These are phyloP conservation scores for Cyclotella kingstonii DNA, from an alignment of 108 stramenopile genomes.

Conservation along the genomic window DNA sequence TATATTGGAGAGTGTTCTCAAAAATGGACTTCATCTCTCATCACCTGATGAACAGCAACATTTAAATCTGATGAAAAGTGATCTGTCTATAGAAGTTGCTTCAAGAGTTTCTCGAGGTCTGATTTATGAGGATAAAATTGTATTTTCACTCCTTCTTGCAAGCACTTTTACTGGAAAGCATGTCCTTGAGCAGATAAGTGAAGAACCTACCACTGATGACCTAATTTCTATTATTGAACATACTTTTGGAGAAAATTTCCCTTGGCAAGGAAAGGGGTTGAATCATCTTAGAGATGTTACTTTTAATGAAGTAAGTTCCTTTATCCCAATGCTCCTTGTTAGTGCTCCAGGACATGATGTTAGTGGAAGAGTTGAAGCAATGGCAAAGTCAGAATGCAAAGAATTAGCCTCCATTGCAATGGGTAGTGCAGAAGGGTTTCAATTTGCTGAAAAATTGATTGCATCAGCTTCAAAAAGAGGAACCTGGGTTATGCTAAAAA, in stretches of 20 bases:
- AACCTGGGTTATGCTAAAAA: conserved; percentile 97
- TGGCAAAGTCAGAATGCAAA: conserved; percentile 75
- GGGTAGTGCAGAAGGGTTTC: conserved; percentile 93
- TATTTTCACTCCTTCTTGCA: conserved; percentile 88
- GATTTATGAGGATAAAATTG: conserved; percentile 88
- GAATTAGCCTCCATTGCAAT: conserved; percentile 90
- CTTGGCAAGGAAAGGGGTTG: conserved; percentile 92
- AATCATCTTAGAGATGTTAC: conserved; percentile 77
- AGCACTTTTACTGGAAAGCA: conserved; percentile 59
- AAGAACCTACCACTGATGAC: conserved; percentile 44
- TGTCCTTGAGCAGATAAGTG: conserved; percentile 3
- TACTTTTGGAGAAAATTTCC: conserved; percentile 67
- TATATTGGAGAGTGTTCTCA: conserved; percentile 74
- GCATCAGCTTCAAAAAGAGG: conserved; percentile 77
- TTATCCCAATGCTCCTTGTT: conserved; percentile 84
- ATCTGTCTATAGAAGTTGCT: conserved; percentile 79
- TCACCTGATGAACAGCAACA: conserved; percentile 44
- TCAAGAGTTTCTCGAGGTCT: conserved; percentile 89
- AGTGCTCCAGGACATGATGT: conserved; percentile 96
- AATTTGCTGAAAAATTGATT: conserved; percentile 81
- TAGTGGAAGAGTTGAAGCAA: conserved; percentile 89
- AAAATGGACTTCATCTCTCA: conserved; percentile 21
- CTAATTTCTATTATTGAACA: conserved; percentile 50
- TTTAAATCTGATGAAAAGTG: conserved; percentile 56
- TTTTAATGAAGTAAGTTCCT: conserved; percentile 65